Evolutionary conservation across 495 filamentous ascomycete species (phyloP).

Genomic region (Podospora australis): DNA sequence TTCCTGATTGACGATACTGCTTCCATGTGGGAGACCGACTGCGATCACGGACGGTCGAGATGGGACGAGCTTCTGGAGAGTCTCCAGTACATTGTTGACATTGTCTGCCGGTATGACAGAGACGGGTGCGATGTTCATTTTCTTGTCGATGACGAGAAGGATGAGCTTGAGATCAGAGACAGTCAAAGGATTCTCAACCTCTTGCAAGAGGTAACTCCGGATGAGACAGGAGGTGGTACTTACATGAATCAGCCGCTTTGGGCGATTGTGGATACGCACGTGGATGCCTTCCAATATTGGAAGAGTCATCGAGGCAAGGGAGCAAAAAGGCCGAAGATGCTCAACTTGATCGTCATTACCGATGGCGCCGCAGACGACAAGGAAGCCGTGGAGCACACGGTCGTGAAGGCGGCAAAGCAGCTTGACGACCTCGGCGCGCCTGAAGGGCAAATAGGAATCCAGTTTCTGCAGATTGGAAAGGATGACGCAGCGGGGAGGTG

Average conservation of each 20-base stretch:
- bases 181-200: background rate
- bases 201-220: background rate
- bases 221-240: background rate
- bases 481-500: slow-evolving; percentile 46
- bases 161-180: slow-evolving; percentile 43
- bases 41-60: slow-evolving; percentile 21
- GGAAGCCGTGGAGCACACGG: slow-evolving; percentile 46
- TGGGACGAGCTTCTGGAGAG: slow-evolving; percentile 67
- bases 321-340: slow-evolving; percentile 50
- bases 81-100: slow-evolving; percentile 64
- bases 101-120: slow-evolving; percentile 65
- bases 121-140: slow-evolving; percentile 87
- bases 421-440: slow-evolving; percentile 64
- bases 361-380: slow-evolving; percentile 77
- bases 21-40: slow-evolving; percentile 57
- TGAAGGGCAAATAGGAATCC: slow-evolving; percentile 75
- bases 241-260: background rate
- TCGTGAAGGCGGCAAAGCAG: slow-evolving; percentile 56
- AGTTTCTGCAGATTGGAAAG: slow-evolving; percentile 82
- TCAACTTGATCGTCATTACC: slow-evolving; percentile 83
- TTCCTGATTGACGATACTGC: slow-evolving; percentile 84
- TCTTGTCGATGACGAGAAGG: slow-evolving; percentile 51
- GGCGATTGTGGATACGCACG: background rate
- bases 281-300: background rate
- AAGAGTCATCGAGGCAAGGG: background rate